Evolutionary conservation across 1,284 basidiomycete genomes (phyloP), one percentile per base, ranked within the genome.

Genomic region (Stygiomarasmius scandens): DNA sequence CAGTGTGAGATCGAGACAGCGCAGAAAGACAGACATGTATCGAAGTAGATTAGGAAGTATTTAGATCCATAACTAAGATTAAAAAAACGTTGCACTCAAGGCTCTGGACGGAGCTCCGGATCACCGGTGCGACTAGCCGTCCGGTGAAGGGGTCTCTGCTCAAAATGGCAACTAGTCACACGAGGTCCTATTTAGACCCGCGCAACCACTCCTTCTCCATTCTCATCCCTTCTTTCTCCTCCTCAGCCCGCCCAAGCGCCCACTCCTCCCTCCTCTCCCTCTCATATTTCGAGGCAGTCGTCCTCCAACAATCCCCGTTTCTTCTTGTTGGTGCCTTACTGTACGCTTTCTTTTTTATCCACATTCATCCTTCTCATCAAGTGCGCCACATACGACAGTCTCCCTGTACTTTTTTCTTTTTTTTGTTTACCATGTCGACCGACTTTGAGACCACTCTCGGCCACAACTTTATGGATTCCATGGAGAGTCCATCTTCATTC

Each of bases 401-500:
- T 64, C 27, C 41, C 60, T 55, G 54, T 57, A 56, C 58, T 63
- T 64, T 63, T 58, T 61, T 49, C 55, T 58, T 56, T 59, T 61
- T 55, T 59, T 64, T 56, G 58, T 67, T 67, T 69, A 67, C 63
- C 69, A 68, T 73, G 62, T 63, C 73, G 63, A 76, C 80, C 73
- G 78, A 80, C 66, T 81, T 77, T 62, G 78, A 77, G 53, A 43
- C 59, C 41, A 48, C 43, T 60, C 67, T 71, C 71, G 68, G 69
- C 63, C 60, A 63, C 50, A 72, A 69, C 63, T 76, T 71, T 67
- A 72, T 77, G 66, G 76, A 78, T 49, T 66, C 71, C 61, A 80
- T 87, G 72, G 85, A 89, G 66, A 72, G 75, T 65, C 70, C 83
- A 52, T 84, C 84, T 71, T 75, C 77, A 67, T 85, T 61, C 23